phyloP scores from a whole-genome alignment of 306 rosid species.

The Corylus heterophylla region DNA sequence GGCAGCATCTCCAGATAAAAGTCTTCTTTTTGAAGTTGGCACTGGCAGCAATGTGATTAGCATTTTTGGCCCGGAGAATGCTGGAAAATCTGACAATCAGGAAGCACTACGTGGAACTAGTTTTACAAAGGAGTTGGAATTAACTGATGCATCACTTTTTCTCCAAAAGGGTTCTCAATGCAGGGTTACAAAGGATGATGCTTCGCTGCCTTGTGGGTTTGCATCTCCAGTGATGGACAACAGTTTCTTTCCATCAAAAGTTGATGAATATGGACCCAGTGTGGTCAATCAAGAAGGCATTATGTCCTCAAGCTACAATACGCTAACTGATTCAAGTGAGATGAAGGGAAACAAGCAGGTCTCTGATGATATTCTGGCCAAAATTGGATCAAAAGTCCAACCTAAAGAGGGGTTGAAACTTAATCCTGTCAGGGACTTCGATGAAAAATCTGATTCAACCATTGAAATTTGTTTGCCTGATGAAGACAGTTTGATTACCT shows the following conservation, averaged over 20 bases:
- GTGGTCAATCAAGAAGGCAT: constrained; percentile 21
- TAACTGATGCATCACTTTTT: constrained; percentile 6
- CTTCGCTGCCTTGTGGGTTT: no score
- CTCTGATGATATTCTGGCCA: constrained; percentile 6
- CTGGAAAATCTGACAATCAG: constrained; percentile 4
- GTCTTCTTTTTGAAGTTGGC: neutral
- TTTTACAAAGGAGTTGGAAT: constrained; percentile 5
- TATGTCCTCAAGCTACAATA: constrained; percentile 5
- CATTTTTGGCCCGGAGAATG: constrained; percentile 12
- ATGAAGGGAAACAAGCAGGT: constrained; percentile 19
- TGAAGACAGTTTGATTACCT: constrained; percentile 57
- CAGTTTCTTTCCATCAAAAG: constrained; percentile 16
- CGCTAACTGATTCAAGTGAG: constrained; percentile 17
- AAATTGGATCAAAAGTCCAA: constrained; percentile 11
- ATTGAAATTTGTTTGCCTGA: constrained; percentile 48
- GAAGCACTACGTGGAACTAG: constrained; percentile 13
- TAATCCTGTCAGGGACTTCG: constrained; percentile 22
- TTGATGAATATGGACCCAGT: constrained; percentile 19
- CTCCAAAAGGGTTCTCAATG: constrained; percentile 13
- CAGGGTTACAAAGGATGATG: constrained; percentile 6
- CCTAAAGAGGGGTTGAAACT: constrained; percentile 24
- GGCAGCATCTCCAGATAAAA: constrained; percentile 21
- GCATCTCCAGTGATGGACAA: constrained; percentile 18
- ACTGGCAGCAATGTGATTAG: neutral
- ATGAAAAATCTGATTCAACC: constrained; percentile 29